Conservation (phyloP, 1,284 basidiomycete genomes). For the Tilletia walkeri region DNA sequence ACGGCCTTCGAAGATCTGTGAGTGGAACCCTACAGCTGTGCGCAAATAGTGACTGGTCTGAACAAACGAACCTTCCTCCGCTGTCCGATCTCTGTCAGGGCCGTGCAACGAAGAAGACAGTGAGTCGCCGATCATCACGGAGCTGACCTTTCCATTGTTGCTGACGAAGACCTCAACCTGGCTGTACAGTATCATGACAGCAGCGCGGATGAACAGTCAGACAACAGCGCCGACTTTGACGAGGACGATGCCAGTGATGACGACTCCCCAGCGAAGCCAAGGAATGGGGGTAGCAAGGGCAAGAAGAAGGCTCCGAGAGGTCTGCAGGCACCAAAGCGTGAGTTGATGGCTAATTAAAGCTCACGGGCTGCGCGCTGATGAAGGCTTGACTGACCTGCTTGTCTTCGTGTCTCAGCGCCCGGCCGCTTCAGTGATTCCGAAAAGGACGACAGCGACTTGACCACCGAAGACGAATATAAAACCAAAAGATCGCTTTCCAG, state of each 20-base stretch:
- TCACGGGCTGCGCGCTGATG: neutral
- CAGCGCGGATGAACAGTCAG: conserved; percentile 16
- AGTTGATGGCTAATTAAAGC: neutral
- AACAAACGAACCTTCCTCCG: too few relatives aligned
- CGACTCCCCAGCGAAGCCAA: neutral
- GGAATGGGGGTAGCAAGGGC: conserved; percentile 17
- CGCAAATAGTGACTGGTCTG: neutral
- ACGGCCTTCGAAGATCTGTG: conserved; percentile 56
- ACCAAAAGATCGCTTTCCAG: neutral
- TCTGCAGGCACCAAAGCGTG: neutral
- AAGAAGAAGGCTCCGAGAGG: conserved; percentile 24
- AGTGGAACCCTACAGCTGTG: conserved; percentile 29
- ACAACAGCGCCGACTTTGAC: conserved; percentile 13
- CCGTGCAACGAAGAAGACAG: conserved; percentile 60
- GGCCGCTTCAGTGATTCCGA: conserved; percentile 12
- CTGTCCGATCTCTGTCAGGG: conserved; percentile 34
- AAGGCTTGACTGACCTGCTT: neutral
- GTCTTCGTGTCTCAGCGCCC: neutral
- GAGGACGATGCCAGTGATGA: conserved; percentile 1
- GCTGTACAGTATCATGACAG: conserved; percentile 14
- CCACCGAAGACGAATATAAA: conserved; percentile 13
- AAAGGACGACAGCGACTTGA: conserved; percentile 3
- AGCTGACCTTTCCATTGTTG: too few relatives aligned
- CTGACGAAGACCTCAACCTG: too few relatives aligned
- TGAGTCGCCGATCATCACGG: conserved; percentile 19